phyloP scores from a whole-genome alignment of 768 basidiomycete species.

The Terana coerulea region DNA sequence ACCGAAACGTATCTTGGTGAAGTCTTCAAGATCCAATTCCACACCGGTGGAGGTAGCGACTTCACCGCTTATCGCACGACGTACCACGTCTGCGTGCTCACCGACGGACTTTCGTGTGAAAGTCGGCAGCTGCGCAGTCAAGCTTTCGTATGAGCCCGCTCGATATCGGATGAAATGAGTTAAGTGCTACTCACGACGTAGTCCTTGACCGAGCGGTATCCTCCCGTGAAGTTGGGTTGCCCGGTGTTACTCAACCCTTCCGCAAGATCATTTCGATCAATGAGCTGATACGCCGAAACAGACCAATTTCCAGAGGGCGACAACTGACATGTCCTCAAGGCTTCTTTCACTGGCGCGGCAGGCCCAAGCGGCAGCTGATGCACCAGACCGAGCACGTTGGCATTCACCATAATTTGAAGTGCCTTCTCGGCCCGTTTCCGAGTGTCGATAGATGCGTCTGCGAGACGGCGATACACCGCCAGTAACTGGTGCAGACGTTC shows the following conservation, averaged over 20 bases:
- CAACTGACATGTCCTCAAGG: constrained; percentile 77
- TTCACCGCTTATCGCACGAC: constrained; percentile 46
- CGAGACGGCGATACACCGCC: constrained; percentile 52
- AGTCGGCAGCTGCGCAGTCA: constrained; percentile 41
- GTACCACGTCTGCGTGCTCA: constrained; percentile 47
- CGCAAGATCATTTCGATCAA: constrained; percentile 75
- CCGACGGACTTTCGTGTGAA: constrained; percentile 48
- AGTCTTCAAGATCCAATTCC: constrained; percentile 67
- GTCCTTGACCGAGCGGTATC: constrained; percentile 55
- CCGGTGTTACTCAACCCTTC: constrained; percentile 49
- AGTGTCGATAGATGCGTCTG: constrained; percentile 49
- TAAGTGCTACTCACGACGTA: constrained; percentile 42
- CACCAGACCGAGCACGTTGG: constrained; percentile 43
- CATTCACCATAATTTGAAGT: constrained; percentile 50
- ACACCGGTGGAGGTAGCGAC: constrained; percentile 62
- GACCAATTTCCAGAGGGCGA: constrained; percentile 76
- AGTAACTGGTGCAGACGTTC: constrained; percentile 49
- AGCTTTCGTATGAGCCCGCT: background rate
- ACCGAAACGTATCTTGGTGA: constrained; percentile 83
- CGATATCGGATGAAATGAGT: background rate
- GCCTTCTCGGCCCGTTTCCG: constrained; percentile 68
- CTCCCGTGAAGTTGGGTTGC: constrained; percentile 44
- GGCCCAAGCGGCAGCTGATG: constrained; percentile 64
- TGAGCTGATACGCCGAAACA: constrained; percentile 57
- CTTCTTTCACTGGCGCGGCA: constrained; percentile 78